Conservation (phyloP, 768 basidiomycete species). For the Phlegmacium glaucopus region DNA sequence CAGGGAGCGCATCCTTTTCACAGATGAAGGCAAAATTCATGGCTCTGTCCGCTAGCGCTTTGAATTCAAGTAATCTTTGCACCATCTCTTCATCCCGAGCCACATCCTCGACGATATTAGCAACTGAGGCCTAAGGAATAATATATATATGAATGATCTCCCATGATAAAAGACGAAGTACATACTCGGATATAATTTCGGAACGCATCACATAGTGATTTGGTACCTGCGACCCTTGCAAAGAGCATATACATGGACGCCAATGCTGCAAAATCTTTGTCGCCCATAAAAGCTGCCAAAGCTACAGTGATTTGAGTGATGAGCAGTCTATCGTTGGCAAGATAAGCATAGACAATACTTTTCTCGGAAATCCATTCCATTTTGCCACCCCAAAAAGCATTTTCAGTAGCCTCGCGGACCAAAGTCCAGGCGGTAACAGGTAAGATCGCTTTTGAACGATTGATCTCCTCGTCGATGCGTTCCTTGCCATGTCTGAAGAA, state of each 20-base stretch:
- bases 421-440: slow-evolving; percentile 45
- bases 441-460: slow-evolving; percentile 49
- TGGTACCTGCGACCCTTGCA: slow-evolving; percentile 49
- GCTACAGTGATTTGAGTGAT: slow-evolving; percentile 34
- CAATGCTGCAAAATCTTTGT: slow-evolving; percentile 32
- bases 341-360: slow-evolving; percentile 10
- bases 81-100: slow-evolving; percentile 77
- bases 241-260: slow-evolving; percentile 58
- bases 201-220: slow-evolving; percentile 58
- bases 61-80: slow-evolving; percentile 63
- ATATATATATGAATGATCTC: not conserved
- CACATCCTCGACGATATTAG: slow-evolving; percentile 61
- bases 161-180: not conserved
- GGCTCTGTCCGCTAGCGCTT: slow-evolving; percentile 50
- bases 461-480: slow-evolving; percentile 54
- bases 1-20: slow-evolving; percentile 23
- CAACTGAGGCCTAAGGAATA: slow-evolving; percentile 46
- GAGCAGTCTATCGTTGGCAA: not conserved
- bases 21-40: slow-evolving; percentile 51
- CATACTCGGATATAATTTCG: slow-evolving; percentile 57
- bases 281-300: slow-evolving; percentile 48
- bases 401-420: slow-evolving; percentile 52
- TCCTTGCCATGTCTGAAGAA: slow-evolving; percentile 50
- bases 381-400: slow-evolving; percentile 42
- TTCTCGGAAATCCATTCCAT: slow-evolving; percentile 36